A percentile compares a stretch with the other conserved stretches of the same genome.
Evolutionary conservation across 2,329 filamentous ascomycete genomes (phyloP).

Genomic region (Fusarium pseudonygamai): DNA sequence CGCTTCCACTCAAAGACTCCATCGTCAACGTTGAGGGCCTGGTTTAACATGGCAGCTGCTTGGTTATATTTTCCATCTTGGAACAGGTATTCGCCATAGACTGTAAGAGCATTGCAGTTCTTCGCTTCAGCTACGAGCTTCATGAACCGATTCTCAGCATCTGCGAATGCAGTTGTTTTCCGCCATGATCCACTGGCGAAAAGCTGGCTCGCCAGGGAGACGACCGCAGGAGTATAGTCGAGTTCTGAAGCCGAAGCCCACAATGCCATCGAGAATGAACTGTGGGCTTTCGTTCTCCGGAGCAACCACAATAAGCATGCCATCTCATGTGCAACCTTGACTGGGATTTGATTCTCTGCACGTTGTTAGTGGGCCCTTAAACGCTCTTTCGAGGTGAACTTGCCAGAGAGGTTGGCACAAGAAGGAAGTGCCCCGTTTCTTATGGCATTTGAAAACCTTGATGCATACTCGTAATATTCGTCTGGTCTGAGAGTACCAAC

Average conservation of each 20-base stretch:
- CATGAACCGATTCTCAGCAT: constrained; percentile 44
- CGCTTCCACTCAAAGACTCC: constrained; percentile 43
- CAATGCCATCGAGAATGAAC: constrained; percentile 37
- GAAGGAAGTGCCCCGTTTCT: constrained; percentile 34
- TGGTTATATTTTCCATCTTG: constrained; percentile 36
- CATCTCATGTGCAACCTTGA: constrained; percentile 40
- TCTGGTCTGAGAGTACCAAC: constrained; percentile 33
- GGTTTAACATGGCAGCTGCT: constrained; percentile 34
- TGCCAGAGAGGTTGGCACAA: constrained; percentile 37
- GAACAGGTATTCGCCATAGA: constrained; percentile 46
- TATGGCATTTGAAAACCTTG: constrained; percentile 37
- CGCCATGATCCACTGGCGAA: constrained; percentile 34
- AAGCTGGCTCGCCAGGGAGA: constrained; percentile 42
- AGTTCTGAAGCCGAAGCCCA: constrained; percentile 47
- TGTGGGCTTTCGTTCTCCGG: neutral
- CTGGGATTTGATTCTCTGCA: constrained; percentile 34
- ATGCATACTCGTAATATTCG: constrained; percentile 39
- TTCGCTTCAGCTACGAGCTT: constrained; percentile 43
- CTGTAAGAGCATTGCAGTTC: constrained; percentile 50
- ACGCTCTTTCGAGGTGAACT: constrained; percentile 3
- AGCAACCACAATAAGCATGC: constrained; percentile 41
- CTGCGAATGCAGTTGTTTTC: constrained; percentile 13
- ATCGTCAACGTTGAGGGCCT: constrained; percentile 36
- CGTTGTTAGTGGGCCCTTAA: constrained; percentile 4
- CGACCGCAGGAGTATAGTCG: constrained; percentile 45